These are phyloP conservation scores for Globisporangium paddicum DNA, from an alignment of 352 stramenopile species.

Conservation along the genomic window DNA sequence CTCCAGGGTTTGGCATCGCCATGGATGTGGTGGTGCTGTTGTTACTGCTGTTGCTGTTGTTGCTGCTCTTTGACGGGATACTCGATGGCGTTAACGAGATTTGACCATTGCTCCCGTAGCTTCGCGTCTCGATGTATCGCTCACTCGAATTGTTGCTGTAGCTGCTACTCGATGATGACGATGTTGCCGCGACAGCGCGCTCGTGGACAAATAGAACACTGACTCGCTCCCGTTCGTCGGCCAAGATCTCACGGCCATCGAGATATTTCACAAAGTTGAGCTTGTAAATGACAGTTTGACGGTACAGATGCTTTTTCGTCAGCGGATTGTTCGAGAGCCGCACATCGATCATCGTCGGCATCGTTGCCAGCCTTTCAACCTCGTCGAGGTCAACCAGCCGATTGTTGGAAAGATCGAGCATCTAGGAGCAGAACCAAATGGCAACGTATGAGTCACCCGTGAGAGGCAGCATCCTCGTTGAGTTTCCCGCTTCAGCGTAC, in stretches of 20 bases:
- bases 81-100: constrained; percentile 40
- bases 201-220: constrained; percentile 70
- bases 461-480: neutral
- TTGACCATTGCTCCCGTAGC: constrained; percentile 13
- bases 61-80: constrained; percentile 31
- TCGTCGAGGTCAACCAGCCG: constrained; percentile 74
- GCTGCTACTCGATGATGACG: constrained; percentile 7
- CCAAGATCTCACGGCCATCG: constrained; percentile 64
- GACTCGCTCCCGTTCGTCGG: constrained; percentile 73
- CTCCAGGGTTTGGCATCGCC: neutral
- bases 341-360: constrained; percentile 66
- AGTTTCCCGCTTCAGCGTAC: constrained; percentile 18
- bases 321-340: constrained; percentile 67
- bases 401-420: constrained; percentile 76
- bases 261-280: constrained; percentile 50
- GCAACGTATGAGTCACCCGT: neutral
- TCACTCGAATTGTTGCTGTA: constrained; percentile 16
- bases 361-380: constrained; percentile 51
- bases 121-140: constrained; percentile 14
- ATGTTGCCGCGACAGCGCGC: constrained; percentile 26
- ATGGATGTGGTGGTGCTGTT: neutral
- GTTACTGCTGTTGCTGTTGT: neutral
- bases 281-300: constrained; percentile 56
- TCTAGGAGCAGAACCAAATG: constrained; percentile 19
- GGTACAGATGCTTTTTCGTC: constrained; percentile 81